These are phyloP conservation scores for Plantago coronopus DNA, from an alignment of 305 asterid genomes.

Conservation along the genomic window DNA sequence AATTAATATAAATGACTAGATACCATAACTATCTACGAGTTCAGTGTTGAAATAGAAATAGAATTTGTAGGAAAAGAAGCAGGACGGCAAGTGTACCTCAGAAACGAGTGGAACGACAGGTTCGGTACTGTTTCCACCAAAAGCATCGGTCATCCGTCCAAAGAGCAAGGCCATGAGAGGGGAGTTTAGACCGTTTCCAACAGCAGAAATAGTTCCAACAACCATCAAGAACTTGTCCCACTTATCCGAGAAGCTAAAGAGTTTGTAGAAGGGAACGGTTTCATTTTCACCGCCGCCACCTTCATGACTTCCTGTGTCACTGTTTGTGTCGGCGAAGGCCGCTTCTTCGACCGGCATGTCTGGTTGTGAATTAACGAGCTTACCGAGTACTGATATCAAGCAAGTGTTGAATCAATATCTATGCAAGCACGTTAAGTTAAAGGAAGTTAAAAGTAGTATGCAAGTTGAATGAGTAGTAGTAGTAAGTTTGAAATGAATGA, in stretches of 20 bases:
- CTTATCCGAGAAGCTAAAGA: slow-evolving; percentile 60
- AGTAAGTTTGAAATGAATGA: no score
- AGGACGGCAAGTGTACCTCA: no score
- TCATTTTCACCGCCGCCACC: slow-evolving; percentile 27
- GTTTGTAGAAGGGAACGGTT: slow-evolving; percentile 65
- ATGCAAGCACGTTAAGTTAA: no score
- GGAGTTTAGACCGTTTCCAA: slow-evolving; percentile 63
- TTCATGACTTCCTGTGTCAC: slow-evolving; percentile 17
- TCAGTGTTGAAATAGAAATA: no score
- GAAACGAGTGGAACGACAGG: slow-evolving; percentile 46
- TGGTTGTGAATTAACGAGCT: background rate
- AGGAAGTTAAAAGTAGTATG: no score
- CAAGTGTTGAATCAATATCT: no score
- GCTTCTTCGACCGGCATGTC: slow-evolving; percentile 29
- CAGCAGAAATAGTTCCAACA: slow-evolving; percentile 58
- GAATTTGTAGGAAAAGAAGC: no score
- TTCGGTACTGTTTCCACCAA: slow-evolving; percentile 44
- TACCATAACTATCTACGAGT: no score
- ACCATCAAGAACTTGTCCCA: slow-evolving; percentile 61
- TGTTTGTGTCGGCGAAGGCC: slow-evolving; percentile 30
- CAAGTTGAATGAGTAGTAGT: no score
- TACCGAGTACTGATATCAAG: no score
- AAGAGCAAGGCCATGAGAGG: slow-evolving; percentile 79
- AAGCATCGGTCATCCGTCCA: slow-evolving; percentile 71
- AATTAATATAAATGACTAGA: no score